Conservation (phyloP, 768 basidiomycete genomes). For the Asterophora parasitica region DNA sequence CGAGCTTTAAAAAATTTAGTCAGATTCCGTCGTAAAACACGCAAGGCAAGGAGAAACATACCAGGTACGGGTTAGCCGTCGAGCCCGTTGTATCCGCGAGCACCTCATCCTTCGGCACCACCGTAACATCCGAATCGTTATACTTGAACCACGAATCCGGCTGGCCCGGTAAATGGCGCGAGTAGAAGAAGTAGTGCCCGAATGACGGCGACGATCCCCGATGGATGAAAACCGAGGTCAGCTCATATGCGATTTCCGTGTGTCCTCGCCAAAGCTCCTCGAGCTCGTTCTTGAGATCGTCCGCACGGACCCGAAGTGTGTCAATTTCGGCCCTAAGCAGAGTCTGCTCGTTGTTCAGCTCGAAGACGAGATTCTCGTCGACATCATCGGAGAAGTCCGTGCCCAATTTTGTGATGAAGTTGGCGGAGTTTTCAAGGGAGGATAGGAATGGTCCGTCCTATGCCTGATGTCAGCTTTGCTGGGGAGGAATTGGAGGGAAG, state of each 20-base stretch:
- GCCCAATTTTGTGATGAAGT: constrained; percentile 50
- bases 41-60: constrained; percentile 29
- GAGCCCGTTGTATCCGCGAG: constrained; percentile 87
- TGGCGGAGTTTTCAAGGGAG: constrained; percentile 49
- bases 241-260: constrained; percentile 69
- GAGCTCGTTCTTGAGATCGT: constrained; percentile 58
- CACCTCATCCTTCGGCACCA: constrained; percentile 77
- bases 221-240: constrained; percentile 94
- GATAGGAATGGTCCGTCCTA: constrained; percentile 60
- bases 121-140: constrained; percentile 84
- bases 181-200: constrained; percentile 97
- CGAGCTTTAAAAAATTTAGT: constrained; percentile 46
- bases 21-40: constrained; percentile 1
- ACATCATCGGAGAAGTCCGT: constrained; percentile 39
- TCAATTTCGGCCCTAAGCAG: constrained; percentile 54
- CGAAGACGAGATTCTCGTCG: constrained; percentile 52
- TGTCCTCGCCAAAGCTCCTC: constrained; percentile 74
- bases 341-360: constrained; percentile 50
- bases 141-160: constrained; percentile 94
- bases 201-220: constrained; percentile 82
- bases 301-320: constrained; percentile 42
- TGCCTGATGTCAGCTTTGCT: not conserved
- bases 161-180: constrained; percentile 74
- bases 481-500: not conserved
- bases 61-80: constrained; percentile 87